Percentiles rank a stretch among this genome's conserved stretches.
phyloP scores from a whole-genome alignment of 2,329 filamentous ascomycete species.

The Exserohilum turcica region DNA sequence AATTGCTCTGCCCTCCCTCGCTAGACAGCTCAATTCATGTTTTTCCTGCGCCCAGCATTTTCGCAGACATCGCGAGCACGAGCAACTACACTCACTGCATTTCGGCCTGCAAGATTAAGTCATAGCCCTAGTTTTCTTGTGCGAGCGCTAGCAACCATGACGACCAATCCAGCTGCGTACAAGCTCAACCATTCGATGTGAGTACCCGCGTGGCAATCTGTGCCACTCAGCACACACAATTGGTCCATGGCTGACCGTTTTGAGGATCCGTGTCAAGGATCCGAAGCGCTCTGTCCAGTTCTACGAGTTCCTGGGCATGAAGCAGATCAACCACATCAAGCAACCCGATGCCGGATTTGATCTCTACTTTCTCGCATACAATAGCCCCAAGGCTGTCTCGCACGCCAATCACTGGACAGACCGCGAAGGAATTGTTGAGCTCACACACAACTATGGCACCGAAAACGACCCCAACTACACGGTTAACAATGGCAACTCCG shows the following conservation, averaged over 20 bases:
- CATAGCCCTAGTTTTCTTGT: constrained; percentile 15
- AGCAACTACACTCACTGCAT: constrained; percentile 11
- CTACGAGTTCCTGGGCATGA: constrained; percentile 92
- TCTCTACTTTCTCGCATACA: constrained; percentile 93
- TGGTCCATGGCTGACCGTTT: constrained; percentile 14
- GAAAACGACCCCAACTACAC: constrained; percentile 82
- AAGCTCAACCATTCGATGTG: constrained; percentile 66
- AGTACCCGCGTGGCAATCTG: constrained; percentile 24
- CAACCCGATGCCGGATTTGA: constrained; percentile 91
- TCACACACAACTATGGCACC: constrained; percentile 85
- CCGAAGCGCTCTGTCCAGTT: constrained; percentile 84
- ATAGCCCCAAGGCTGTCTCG: constrained; percentile 75
- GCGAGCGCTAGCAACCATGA: constrained; percentile 54
- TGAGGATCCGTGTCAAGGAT: constrained; percentile 81
- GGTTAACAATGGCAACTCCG: constrained; percentile 86
- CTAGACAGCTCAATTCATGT: constrained; percentile 27
- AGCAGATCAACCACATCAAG: constrained; percentile 76
- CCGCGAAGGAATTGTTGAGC: constrained; percentile 86
- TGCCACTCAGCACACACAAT: neutral
- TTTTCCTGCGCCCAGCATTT: constrained; percentile 25
- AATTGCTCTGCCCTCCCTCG: neutral
- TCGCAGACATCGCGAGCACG: constrained; percentile 12
- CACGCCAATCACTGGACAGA: constrained; percentile 76
- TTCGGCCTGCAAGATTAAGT: constrained; percentile 13
- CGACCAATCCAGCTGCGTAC: constrained; percentile 65